A percentile compares a stretch with the other conserved stretches of the same genome.
Conservation (phyloP, 2,329 filamentous ascomycete species). For the Neofusicoccum cordaticola region DNA sequence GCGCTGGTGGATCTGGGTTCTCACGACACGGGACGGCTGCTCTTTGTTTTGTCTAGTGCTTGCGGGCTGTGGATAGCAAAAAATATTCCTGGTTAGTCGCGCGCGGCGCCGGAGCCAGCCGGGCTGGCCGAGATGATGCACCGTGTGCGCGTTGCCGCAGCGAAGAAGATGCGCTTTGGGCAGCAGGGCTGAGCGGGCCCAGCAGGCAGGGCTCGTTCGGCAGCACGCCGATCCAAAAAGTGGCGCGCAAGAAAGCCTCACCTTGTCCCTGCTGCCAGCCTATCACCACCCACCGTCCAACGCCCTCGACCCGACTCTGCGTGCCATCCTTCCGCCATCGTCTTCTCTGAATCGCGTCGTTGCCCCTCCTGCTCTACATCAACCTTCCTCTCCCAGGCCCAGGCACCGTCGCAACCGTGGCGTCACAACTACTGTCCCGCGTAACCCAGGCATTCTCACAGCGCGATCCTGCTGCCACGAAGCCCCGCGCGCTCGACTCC, state of each 20-base stretch:
- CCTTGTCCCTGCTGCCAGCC: conserved; percentile 11
- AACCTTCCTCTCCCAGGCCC: background rate
- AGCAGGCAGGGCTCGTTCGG: background rate
- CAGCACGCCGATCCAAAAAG: conserved; percentile 4
- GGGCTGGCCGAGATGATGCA: background rate
- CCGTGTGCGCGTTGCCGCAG: background rate
- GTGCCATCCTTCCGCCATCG: conserved; percentile 4
- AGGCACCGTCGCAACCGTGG: conserved; percentile 14
- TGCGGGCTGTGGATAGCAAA: background rate
- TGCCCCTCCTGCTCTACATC: background rate
- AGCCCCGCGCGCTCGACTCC: background rate
- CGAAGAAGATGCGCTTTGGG: background rate
- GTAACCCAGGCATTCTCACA: conserved; percentile 9
- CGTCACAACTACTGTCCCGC: conserved; percentile 15
- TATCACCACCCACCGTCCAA: conserved; percentile 13
- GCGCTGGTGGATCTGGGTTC: background rate
- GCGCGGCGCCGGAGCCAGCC: background rate
- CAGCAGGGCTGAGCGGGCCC: conserved; percentile 2
- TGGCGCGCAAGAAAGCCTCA: conserved; percentile 12
- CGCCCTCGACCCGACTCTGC: background rate
- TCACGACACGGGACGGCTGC: background rate
- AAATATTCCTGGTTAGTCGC: background rate
- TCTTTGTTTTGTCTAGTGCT: background rate
- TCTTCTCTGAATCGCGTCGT: conserved; percentile 7
- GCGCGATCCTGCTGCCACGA: conserved; percentile 3